Percentiles rank a stretch among this genome's conserved stretches.
These are phyloP conservation scores for Melampsora abietis-canadensis DNA, from an alignment of 1,284 basidiomycete genomes.

Conservation along the genomic window DNA sequence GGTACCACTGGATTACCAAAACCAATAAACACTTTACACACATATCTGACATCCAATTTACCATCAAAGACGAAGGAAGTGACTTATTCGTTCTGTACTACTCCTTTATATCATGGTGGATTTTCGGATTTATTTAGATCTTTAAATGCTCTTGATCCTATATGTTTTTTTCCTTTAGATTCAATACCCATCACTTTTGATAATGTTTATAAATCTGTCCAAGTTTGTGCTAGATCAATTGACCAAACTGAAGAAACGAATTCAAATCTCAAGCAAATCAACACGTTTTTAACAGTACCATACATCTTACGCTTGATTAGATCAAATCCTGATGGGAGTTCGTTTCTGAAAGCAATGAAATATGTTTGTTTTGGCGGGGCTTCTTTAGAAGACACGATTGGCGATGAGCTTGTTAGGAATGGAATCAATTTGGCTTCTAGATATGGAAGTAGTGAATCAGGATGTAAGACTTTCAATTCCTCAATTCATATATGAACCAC, in stretches of 20 bases:
- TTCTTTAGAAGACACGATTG: constrained; percentile 58
- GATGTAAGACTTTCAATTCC: constrained; percentile 43
- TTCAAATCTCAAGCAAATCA: background rate
- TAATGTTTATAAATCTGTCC: constrained; percentile 52
- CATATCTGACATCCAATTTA: constrained; percentile 49
- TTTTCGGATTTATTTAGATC: constrained; percentile 55
- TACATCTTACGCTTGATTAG: constrained; percentile 59
- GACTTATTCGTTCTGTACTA: constrained; percentile 55
- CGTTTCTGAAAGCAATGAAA: constrained; percentile 58
- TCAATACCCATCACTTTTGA: constrained; percentile 52
- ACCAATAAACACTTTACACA: constrained; percentile 57
- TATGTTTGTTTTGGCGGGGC: constrained; percentile 59
- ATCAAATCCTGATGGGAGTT: constrained; percentile 59
- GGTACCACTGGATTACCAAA: constrained; percentile 62
- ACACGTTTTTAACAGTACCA: constrained; percentile 56
- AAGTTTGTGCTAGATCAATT: constrained; percentile 46
- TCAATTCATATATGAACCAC: background rate
- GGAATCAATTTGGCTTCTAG: constrained; percentile 61
- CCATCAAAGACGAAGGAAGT: constrained; percentile 50
- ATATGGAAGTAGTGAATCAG: constrained; percentile 58
- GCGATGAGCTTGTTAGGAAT: constrained; percentile 59
- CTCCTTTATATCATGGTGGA: constrained; percentile 57
- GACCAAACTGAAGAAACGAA: background rate
- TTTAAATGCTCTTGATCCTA: constrained; percentile 54
- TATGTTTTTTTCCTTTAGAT: constrained; percentile 54